Percentiles rank a stretch among this genome's conserved stretches.
phyloP scores from a whole-genome alignment of 345 rosid genomes.

The Turnera subulata region DNA sequence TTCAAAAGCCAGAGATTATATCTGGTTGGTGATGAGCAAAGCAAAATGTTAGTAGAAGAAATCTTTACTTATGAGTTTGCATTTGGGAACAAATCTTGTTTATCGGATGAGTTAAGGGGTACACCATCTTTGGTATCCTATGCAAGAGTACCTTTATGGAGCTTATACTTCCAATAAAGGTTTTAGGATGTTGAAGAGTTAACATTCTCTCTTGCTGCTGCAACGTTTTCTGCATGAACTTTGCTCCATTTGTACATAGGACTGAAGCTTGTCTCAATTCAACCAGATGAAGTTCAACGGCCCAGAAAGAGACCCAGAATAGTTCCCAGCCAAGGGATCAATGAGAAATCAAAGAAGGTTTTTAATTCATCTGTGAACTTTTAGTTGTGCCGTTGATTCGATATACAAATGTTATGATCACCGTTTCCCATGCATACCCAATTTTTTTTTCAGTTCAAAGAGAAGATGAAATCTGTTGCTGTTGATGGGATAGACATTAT shows the following conservation, averaged over 20 bases:
- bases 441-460: conserved; percentile 47
- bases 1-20: neutral
- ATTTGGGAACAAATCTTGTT: neutral
- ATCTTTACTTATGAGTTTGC: too few relatives aligned
- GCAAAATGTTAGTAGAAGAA: too few relatives aligned
- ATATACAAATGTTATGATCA: neutral
- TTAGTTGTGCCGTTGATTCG: too few relatives aligned
- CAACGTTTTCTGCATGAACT: conserved; percentile 3
- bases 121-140: neutral
- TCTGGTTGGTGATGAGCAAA: too few relatives aligned
- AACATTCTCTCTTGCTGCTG: neutral
- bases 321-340: conserved; percentile 42
- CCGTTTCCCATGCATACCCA: neutral
- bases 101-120: neutral
- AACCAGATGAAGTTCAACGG: conserved; percentile 55
- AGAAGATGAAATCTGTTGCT: conserved; percentile 41
- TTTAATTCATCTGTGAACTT: neutral
- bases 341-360: conserved; percentile 73
- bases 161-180: neutral
- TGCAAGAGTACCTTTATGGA: neutral
- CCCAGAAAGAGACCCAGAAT: conserved; percentile 76
- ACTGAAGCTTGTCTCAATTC: conserved; percentile 20
- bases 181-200: neutral
- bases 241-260: neutral
- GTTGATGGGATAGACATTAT: conserved; percentile 67